Evolutionary conservation across 371 early-diverging fungal genomes (phyloP), one percentile per base, ranked within the genome.

Genomic region (Apophysomyces sp.): DNA sequence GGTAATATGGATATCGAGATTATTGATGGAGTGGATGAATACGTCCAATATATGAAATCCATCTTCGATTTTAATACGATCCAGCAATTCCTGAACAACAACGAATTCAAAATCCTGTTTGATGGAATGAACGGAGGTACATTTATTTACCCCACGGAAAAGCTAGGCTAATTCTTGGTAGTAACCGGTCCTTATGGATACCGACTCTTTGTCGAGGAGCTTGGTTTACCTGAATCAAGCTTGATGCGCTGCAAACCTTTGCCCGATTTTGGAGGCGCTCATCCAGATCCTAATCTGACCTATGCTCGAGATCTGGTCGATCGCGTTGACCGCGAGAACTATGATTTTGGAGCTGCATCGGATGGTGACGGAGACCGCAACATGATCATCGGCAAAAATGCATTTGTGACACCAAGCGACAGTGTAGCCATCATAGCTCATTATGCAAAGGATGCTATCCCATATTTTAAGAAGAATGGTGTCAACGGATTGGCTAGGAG

Each of bases 201-300:
- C 49, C 87, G 87, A 31, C 84, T 98, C 34, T 93, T 98, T 65
- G 87, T 95, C 24, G 81, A 93, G 36, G 95, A 96, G 72, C 89
- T 98, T 6, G 95, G 94, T 18, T 84, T 98, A 21, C 87, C 93
- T 16, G 79, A 82, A 58, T 72, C 82, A 8, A 91, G 91, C 6
- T 87, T 94, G 41, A 94, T 94, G 89, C 94, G 95, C 72, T 87
- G 79, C 69, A 81, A 77, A 4, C 95, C 98, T 37, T 72, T 85
- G 58, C 85, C 85, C 58, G 97, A 98, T 72, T 98, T 98, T 78
- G 96, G 95, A 52, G 96, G 92, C 44, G 90, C 90, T 66, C 98
- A 98, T 72, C 98, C 98, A 9, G 98, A 98, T 76, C 98, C 98
- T 24, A 98, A 98, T 79, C 76, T 98, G 78, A 97, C 98, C 16